A percentile compares a stretch with the other conserved stretches of the same genome.
Conservation (phyloP, 306 rosid genomes). For the Inga oerstediana region DNA sequence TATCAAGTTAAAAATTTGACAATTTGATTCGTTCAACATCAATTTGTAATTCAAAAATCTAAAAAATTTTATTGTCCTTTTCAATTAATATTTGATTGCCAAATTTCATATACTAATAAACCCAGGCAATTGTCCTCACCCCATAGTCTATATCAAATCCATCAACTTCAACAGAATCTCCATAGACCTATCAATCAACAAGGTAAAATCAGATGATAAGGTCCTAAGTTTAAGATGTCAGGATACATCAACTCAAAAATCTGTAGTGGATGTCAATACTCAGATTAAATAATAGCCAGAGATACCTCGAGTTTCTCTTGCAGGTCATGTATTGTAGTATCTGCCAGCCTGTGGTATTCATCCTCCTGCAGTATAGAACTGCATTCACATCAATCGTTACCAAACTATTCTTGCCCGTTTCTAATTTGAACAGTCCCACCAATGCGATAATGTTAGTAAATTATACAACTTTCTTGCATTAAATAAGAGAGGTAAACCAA, state of each 20-base stretch:
- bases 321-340: conserved; percentile 70
- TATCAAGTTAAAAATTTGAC: conserved; percentile 5
- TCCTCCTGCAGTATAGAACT: conserved; percentile 79
- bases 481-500: background rate
- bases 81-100: background rate
- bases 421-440: background rate
- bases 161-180: conserved; percentile 70
- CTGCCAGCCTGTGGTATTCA: conserved; percentile 75
- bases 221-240: background rate
- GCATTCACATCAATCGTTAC: conserved; percentile 54
- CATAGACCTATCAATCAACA: conserved; percentile 70
- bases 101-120: background rate
- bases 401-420: conserved; percentile 31
- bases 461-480: background rate
- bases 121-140: conserved; percentile 53
- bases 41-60: background rate
- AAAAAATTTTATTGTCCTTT: background rate
- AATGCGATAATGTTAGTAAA: background rate
- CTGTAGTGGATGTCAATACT: background rate
- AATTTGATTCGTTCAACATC: conserved; percentile 12
- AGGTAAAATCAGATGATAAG: conserved; percentile 20
- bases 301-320: conserved; percentile 87
- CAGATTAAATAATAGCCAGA: background rate
- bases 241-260: background rate
- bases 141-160: conserved; percentile 92